phyloP scores from a whole-genome alignment of 768 basidiomycete species.

The Leccinum ochraceum region DNA sequence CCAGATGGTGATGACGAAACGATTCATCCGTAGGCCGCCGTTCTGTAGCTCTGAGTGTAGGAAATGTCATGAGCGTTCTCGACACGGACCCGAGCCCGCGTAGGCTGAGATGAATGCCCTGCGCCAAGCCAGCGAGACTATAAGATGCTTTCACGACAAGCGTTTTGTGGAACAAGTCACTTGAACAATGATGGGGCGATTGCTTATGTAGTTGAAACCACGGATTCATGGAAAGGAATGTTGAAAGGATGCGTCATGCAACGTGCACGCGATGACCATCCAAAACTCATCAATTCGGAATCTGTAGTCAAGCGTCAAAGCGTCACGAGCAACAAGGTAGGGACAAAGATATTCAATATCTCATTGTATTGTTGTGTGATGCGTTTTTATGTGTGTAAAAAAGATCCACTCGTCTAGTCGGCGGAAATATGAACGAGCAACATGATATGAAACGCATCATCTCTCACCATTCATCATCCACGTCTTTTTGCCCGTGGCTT shows the following conservation, averaged over 20 bases:
- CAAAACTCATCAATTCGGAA: neutral
- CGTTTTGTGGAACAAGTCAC: neutral
- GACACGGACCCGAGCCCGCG: too few relatives aligned
- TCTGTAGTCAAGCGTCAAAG: neutral
- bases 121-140: neutral
- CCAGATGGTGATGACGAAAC: too few relatives aligned
- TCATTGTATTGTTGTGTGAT: neutral
- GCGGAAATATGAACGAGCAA: neutral
- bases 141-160: neutral
- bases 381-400: neutral
- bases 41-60: too few relatives aligned
- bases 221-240: neutral
- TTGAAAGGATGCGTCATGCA: neutral
- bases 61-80: too few relatives aligned
- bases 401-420: neutral
- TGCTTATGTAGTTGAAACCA: neutral
- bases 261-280: neutral
- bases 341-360: neutral
- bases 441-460: neutral
- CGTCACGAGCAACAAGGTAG: neutral
- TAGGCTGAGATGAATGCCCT: neutral
- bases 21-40: too few relatives aligned
- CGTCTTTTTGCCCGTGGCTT: constrained; percentile 48
- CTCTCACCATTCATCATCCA: constrained; percentile 10
- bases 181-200: neutral